phyloP scores from a whole-genome alignment of 1,284 basidiomycete species.

The Vanrija humicola region DNA sequence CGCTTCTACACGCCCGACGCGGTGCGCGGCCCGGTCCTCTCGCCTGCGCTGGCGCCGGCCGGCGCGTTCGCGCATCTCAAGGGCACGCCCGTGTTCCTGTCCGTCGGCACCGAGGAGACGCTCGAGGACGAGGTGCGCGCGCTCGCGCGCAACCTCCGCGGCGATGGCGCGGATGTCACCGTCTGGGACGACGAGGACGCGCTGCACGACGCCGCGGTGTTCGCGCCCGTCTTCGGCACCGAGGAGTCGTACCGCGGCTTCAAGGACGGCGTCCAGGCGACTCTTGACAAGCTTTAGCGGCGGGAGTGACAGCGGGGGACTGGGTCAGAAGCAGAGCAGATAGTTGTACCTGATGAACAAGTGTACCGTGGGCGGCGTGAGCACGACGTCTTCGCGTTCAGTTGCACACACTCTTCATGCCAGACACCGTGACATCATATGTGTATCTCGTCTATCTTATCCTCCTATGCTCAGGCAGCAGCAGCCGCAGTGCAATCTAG shows the following conservation, averaged over 20 bases:
- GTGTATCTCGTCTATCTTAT: neutral
- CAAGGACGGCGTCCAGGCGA: too few relatives aligned
- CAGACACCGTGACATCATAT: too few relatives aligned
- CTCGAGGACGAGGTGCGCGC: constrained; percentile 32
- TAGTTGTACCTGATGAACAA: too few relatives aligned
- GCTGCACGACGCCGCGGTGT: too few relatives aligned
- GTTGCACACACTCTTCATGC: too few relatives aligned
- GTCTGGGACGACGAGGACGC: neutral
- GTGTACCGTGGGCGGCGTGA: too few relatives aligned
- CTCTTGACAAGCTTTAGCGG: too few relatives aligned
- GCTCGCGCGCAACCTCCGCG: constrained; percentile 26
- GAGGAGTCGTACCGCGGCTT: too few relatives aligned
- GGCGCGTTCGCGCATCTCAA: constrained; percentile 21
- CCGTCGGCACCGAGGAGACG: constrained; percentile 35
- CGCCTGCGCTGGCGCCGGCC: constrained; percentile 16
- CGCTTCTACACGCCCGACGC: constrained; percentile 16
- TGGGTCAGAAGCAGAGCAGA: too few relatives aligned
- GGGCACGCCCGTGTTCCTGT: constrained; percentile 26
- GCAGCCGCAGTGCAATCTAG: neutral
- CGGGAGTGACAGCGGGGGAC: too few relatives aligned
- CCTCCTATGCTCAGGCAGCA: neutral
- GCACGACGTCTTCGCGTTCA: too few relatives aligned
- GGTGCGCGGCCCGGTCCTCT: constrained; percentile 14
- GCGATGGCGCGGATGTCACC: constrained; percentile 28
- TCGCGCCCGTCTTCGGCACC: too few relatives aligned